Conservation (phyloP, 495 filamentous ascomycete species). For the Xylaria acuta region DNA sequence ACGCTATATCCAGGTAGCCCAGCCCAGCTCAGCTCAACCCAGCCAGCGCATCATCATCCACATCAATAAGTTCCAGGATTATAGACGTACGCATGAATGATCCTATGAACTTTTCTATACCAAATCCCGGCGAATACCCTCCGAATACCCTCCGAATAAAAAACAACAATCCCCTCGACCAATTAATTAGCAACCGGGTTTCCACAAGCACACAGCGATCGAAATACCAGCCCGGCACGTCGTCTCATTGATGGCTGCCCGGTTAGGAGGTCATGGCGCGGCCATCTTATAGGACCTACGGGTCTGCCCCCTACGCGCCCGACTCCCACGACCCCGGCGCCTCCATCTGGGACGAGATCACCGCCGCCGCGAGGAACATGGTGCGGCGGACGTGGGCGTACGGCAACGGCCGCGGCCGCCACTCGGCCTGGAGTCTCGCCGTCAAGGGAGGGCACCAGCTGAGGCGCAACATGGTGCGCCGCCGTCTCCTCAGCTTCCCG, state of each 20-base stretch:
- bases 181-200: not conserved
- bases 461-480: slow-evolving; percentile 49
- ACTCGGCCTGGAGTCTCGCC: slow-evolving; percentile 36
- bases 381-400: slow-evolving; percentile 44
- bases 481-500: slow-evolving; percentile 62
- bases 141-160: too few relatives aligned
- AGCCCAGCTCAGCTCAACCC: slow-evolving; percentile 3
- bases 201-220: not conserved
- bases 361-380: slow-evolving; percentile 25
- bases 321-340: slow-evolving; percentile 31
- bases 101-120: not conserved
- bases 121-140: not conserved
- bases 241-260: slow-evolving; percentile 40
- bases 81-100: not conserved
- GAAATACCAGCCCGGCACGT: not conserved
- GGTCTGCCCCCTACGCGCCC: slow-evolving; percentile 31
- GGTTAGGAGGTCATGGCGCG: slow-evolving; percentile 41
- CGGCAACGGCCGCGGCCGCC: slow-evolving; percentile 43
- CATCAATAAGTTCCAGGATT: not conserved
- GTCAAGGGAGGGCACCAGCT: slow-evolving; percentile 40
- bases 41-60: slow-evolving; percentile 14
- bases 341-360: slow-evolving; percentile 43
- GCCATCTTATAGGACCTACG: slow-evolving; percentile 45
- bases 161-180: not conserved
- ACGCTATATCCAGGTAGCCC: not conserved